Evolutionary conservation across 78 protist species (phyloP).

Genomic region (Pelomyxa schiedti): DNA sequence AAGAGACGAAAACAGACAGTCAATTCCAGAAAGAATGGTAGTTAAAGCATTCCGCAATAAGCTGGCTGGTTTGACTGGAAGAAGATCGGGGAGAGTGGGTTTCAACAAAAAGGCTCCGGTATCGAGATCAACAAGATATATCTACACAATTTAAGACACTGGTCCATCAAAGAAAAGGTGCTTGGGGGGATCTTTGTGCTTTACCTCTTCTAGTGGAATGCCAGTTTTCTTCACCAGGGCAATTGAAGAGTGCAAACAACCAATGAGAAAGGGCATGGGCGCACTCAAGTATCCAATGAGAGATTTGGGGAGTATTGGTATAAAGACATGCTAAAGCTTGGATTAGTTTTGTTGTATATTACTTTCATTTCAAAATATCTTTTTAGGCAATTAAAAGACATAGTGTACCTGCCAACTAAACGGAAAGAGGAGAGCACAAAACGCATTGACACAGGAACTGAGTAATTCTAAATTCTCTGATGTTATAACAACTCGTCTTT

Average conservation of each 20-base stretch:
- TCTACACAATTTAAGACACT: too few species aligned
- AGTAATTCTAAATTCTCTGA: not conserved
- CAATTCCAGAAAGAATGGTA: too few species aligned
- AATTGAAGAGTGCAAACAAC: not conserved
- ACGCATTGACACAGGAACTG: not conserved
- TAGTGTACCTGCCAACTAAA: conserved; percentile 3
- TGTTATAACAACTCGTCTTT: not conserved
- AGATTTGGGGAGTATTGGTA: not conserved
- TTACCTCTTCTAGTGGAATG: not conserved
- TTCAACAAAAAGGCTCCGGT: too few species aligned
- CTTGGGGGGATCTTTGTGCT: not conserved
- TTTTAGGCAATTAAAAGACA: too few species aligned
- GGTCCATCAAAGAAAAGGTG: too few species aligned
- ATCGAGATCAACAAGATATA: too few species aligned
- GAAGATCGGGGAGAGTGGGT: too few species aligned
- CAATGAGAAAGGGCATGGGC: conserved; percentile 9
- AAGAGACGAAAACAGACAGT: too few species aligned
- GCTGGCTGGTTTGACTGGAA: not conserved
- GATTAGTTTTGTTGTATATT: too few species aligned
- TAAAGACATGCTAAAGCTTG: conserved; percentile 9
- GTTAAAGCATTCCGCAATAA: not conserved
- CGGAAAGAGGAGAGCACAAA: not conserved
- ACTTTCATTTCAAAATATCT: too few species aligned
- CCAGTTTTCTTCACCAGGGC: too few species aligned
- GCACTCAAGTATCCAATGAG: not conserved